Base-by-base conservation (phyloP, 768 basidiomycete species). In the Amanita muscaria region DNA sequence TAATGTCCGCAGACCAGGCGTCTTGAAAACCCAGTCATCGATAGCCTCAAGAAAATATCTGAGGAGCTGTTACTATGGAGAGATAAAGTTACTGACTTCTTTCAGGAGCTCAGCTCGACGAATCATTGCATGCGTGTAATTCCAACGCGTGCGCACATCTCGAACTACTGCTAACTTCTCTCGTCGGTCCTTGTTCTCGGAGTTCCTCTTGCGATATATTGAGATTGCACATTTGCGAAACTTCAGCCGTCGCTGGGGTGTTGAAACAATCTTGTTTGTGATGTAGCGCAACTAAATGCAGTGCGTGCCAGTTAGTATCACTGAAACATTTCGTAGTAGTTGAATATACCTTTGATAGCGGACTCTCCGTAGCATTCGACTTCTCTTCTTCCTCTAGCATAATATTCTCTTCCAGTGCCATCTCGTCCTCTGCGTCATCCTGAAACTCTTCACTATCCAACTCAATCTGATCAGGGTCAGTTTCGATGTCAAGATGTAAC, bases 91-190 rank as follows among this genome's bases (percentile, higher is more conserved):
- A 51, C 56, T 18, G 37, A 64, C 64, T 40, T 65, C 44, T 40
- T 47, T 42, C 0, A 61, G 46, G 0, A 56, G 27, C 5, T 48
- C 42, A 2, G 56, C 64, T 3, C 55, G 57, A 8, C 48, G 24
- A 30, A 64, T 61, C 61, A 64, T 64, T 1, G 58, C 58, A 43
- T 66, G 58, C 10, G 61, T 66, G 21, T 53, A 65, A 44, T 65
- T 63, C 65, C 64, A 65, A 5, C 61, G 44, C 1, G 60, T 67
- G 2, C 38, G 40, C 19, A 66, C 56, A 52, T 68, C 63, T 4
- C 54, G 53, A 5, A 65, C 52, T 8, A 61, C 59, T 54, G 60
- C 58, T n/a, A n/a, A n/a, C n/a, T n/a, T n/a, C n/a, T n/a, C n/a
- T n/a, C n/a, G 44, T 2, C 27, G 29, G 9, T 32, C 35, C 29